Evolutionary conservation across 2,329 filamentous ascomycete genomes (phyloP).

Genomic region (Nigrospora sphaerica): DNA sequence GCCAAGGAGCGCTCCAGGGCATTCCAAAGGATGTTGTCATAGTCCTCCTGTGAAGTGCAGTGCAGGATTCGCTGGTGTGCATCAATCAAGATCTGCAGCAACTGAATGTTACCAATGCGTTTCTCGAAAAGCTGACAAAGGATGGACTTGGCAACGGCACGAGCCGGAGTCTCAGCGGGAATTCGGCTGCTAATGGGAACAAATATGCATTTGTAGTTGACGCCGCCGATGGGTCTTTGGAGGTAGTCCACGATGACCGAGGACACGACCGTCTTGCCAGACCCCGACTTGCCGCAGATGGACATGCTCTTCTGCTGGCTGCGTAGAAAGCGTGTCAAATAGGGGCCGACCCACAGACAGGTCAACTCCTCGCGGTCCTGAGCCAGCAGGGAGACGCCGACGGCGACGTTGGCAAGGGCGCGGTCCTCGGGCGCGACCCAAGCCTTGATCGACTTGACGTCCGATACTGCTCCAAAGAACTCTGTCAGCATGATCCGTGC

Average conservation of each 20-base stretch:
- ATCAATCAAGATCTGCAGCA: constrained; percentile 25
- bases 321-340: constrained; percentile 12
- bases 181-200: constrained; percentile 22
- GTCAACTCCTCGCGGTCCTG: constrained; percentile 15
- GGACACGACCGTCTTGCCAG: constrained; percentile 28
- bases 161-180: constrained; percentile 19
- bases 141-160: constrained; percentile 25
- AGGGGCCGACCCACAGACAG: constrained; percentile 13
- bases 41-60: constrained; percentile 15
- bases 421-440: constrained; percentile 12
- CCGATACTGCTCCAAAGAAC: neutral
- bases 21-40: constrained; percentile 27
- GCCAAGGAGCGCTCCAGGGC: constrained; percentile 21
- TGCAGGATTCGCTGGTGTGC: constrained; percentile 18
- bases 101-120: constrained; percentile 28
- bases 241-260: constrained; percentile 30
- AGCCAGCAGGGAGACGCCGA: constrained; percentile 7
- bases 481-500: too few species aligned
- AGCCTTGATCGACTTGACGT: constrained; percentile 10
- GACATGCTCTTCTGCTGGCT: constrained; percentile 6
- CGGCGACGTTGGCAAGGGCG: constrained; percentile 6
- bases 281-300: constrained; percentile 23
- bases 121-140: constrained; percentile 28
- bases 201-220: constrained; percentile 24
- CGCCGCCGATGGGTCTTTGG: constrained; percentile 26